Evolutionary conservation across 441 rosid species (phyloP).

Genomic region (Bruguiera hainesii): DNA sequence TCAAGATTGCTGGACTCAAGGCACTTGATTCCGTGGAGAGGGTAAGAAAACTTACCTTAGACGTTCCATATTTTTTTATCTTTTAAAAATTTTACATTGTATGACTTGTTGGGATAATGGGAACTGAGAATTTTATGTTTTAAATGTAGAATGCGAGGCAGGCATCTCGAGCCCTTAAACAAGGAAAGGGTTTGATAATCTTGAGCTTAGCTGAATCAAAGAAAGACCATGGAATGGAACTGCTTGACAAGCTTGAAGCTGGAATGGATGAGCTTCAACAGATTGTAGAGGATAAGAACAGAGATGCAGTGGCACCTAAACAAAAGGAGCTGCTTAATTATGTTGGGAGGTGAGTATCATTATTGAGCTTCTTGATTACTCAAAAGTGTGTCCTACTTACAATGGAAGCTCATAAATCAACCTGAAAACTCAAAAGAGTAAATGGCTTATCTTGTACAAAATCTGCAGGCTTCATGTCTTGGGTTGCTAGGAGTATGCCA

Average conservation of each 20-base stretch:
- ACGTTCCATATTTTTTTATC: background rate
- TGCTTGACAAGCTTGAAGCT: constrained; percentile 76
- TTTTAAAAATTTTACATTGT: background rate
- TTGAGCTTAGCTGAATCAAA: constrained; percentile 82
- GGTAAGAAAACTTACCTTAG: constrained; percentile 36
- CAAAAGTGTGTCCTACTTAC: background rate
- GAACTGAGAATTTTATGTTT: constrained; percentile 12
- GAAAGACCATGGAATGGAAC: constrained; percentile 73
- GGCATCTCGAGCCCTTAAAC: constrained; percentile 70
- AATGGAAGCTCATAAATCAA: background rate
- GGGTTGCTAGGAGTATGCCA: no score
- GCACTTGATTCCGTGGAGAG: constrained; percentile 96
- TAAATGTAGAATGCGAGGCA: constrained; percentile 80
- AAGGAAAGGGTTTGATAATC: constrained; percentile 70
- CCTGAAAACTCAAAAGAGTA: background rate
- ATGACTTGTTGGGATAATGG: constrained; percentile 9
- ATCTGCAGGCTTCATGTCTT: background rate
- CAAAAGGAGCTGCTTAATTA: constrained; percentile 89
- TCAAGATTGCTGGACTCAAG: constrained; percentile 81
- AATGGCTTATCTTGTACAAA: background rate
- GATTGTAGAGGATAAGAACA: constrained; percentile 75
- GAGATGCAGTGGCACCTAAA: constrained; percentile 89
- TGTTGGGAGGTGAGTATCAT: constrained; percentile 71
- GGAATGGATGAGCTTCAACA: constrained; percentile 85
- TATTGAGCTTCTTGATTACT: constrained; percentile 5